Evolutionary conservation across 1,139 yeast genomes (phyloP).

Genomic region (Blastobotrys indianensis): DNA sequence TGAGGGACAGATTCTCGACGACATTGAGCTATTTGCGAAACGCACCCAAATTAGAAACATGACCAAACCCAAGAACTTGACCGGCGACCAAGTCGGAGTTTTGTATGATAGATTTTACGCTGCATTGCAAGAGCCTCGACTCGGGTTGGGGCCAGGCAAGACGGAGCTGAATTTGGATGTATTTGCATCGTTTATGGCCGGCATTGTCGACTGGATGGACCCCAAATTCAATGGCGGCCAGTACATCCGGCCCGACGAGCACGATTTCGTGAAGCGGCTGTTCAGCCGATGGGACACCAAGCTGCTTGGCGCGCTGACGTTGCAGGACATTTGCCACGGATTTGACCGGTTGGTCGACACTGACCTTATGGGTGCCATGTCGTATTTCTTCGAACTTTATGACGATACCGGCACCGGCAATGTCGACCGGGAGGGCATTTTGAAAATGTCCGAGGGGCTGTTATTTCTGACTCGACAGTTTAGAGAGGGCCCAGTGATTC

Average conservation of each 20-base stretch:
- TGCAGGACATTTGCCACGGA: conserved; percentile 69
- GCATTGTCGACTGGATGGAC: conserved; percentile 70
- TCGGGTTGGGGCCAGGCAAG: conserved; percentile 47
- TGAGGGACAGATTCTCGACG: conserved; percentile 72
- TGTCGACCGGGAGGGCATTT: conserved; percentile 71
- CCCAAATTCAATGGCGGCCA: conserved; percentile 24
- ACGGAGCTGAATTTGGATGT: conserved; percentile 67
- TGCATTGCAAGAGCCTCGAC: conserved; percentile 64
- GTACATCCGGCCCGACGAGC: conserved; percentile 20
- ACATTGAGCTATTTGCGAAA: conserved; percentile 85
- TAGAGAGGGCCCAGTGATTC: conserved; percentile 26
- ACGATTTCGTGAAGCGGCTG: conserved; percentile 55
- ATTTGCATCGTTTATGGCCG: conserved; percentile 68
- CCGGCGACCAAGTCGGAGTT: conserved; percentile 54
- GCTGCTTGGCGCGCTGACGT: conserved; percentile 49
- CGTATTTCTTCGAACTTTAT: conserved; percentile 73
- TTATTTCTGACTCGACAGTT: conserved; percentile 74
- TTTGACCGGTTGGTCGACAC: conserved; percentile 61
- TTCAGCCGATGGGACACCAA: conserved; percentile 67
- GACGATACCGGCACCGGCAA: conserved; percentile 56
- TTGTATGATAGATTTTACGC: conserved; percentile 82
- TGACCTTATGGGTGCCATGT: conserved; percentile 73
- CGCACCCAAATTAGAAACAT: conserved; percentile 84
- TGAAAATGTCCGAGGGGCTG: conserved; percentile 81
- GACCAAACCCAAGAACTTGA: conserved; percentile 62